These are phyloP conservation scores for Fistulina hepatica DNA, from an alignment of 1,284 basidiomycete genomes.

Conservation along the genomic window DNA sequence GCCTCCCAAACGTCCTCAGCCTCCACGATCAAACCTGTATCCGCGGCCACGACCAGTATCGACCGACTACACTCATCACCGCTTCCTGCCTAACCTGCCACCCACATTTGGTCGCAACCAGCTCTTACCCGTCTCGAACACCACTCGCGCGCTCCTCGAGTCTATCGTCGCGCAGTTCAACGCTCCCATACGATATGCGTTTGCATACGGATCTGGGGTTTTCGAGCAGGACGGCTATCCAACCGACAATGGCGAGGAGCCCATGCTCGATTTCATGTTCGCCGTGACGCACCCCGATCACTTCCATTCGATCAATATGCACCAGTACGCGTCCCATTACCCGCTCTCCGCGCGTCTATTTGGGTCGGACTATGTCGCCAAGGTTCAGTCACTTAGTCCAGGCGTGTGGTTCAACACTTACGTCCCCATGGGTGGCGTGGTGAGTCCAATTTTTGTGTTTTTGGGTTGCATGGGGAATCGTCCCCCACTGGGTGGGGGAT, in stretches of 20 bases:
- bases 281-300: conserved; percentile 86
- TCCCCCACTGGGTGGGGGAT: no score
- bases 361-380: conserved; percentile 69
- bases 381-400: conserved; percentile 72
- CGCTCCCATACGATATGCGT: conserved; percentile 84
- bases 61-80: conserved; percentile 29
- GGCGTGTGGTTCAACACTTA: conserved; percentile 95
- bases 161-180: conserved; percentile 67
- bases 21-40: conserved; percentile 25
- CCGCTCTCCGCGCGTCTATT: conserved; percentile 73
- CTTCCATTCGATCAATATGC: conserved; percentile 93
- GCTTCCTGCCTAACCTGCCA: conserved; percentile 45
- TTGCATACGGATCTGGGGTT: conserved; percentile 91
- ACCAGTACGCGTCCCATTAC: conserved; percentile 85
- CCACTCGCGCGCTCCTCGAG: conserved; percentile 69
- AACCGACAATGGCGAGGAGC: conserved; percentile 30
- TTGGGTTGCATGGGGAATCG: conserved; percentile 3
- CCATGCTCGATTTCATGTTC: conserved; percentile 94
- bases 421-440: conserved; percentile 73
- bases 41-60: conserved; percentile 45
- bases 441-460: conserved; percentile 34
- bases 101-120: conserved; percentile 74
- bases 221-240: conserved; percentile 78
- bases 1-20: conserved; percentile 21
- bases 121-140: conserved; percentile 63